These are phyloP conservation scores for Lunularia cruciata DNA, from an alignment of 225 moss, liverwort and hornwort species.

Conservation along the genomic window DNA sequence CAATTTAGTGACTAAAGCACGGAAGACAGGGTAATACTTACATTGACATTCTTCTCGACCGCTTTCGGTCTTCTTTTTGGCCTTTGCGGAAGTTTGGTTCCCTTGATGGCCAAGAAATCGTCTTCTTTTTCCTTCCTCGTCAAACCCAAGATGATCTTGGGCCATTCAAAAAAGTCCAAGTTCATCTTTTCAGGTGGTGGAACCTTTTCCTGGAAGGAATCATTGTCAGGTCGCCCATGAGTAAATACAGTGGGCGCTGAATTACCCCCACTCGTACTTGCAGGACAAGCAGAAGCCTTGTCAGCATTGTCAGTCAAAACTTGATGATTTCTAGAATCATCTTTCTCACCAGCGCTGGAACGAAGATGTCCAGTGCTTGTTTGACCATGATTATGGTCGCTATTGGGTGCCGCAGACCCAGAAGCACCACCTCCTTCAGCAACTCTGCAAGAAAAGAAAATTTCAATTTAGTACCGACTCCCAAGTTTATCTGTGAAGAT, in stretches of 20 bases:
- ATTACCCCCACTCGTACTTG: slow-evolving; percentile 44
- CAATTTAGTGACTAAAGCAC: neutral
- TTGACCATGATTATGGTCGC: slow-evolving; percentile 42
- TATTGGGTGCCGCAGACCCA: slow-evolving; percentile 40
- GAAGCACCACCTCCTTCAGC: slow-evolving; percentile 47
- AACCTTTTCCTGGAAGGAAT: slow-evolving; percentile 62
- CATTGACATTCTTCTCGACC: slow-evolving; percentile 79
- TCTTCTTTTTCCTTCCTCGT: slow-evolving; percentile 95
- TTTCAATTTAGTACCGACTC: neutral
- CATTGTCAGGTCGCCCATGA: slow-evolving; percentile 49
- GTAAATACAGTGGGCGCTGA: slow-evolving; percentile 37
- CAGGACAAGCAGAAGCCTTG: slow-evolving; percentile 45
- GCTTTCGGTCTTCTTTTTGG: slow-evolving; percentile 91
- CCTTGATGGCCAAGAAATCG: slow-evolving; percentile 87
- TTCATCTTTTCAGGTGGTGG: slow-evolving; percentile 65
- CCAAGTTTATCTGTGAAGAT: too few species aligned
- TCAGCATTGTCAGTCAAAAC: slow-evolving; percentile 49
- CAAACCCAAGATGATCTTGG: slow-evolving; percentile 78
- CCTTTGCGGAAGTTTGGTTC: slow-evolving; percentile 84
- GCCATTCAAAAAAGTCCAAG: slow-evolving; percentile 92
- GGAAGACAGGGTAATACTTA: slow-evolving; percentile 30
- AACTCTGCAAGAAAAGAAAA: slow-evolving; percentile 38
- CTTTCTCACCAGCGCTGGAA: slow-evolving; percentile 50
- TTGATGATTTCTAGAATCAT: slow-evolving; percentile 51
- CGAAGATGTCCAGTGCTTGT: slow-evolving; percentile 49